A percentile compares a stretch with the other conserved stretches of the same genome.
Conservation (phyloP, 345 rosid genomes). For the Gossypium herbaceum region DNA sequence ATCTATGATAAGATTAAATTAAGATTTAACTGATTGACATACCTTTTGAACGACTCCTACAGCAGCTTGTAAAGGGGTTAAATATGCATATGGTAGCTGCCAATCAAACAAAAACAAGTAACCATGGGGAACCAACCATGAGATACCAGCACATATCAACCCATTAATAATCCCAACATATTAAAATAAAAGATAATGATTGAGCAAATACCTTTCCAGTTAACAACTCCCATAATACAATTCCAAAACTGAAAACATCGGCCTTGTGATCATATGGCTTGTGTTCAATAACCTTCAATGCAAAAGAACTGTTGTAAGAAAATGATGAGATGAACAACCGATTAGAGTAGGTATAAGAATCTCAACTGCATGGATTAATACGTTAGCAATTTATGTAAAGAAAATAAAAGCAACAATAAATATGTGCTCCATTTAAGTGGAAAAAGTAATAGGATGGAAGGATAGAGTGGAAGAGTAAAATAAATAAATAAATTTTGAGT, state of each 20-base stretch:
- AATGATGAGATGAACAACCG: conserved; percentile 7
- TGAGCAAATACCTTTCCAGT: conserved; percentile 71
- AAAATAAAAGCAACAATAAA: conserved; percentile 5
- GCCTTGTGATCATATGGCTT: conserved; percentile 98
- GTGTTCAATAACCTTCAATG: conserved; percentile 82
- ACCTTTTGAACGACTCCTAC: conserved; percentile 99
- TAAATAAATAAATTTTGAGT: too few relatives aligned
- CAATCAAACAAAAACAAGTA: conserved; percentile 26
- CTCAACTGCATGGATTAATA: not conserved
- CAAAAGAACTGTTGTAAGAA: conserved; percentile 37
- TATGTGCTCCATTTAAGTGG: not conserved
- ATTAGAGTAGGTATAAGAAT: not conserved
- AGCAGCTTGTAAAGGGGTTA: conserved; percentile 96
- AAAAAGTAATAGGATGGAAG: too few relatives aligned
- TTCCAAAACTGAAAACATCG: conserved; percentile 85
- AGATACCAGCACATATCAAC: not conserved
- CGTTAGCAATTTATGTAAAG: not conserved
- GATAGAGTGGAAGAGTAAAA: too few relatives aligned
- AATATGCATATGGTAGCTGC: conserved; percentile 88
- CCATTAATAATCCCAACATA: not conserved
- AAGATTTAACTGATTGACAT: not conserved
- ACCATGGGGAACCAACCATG: not conserved
- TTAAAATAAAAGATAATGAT: not conserved
- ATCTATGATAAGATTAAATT: not conserved
- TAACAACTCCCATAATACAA: conserved; percentile 89